Evolutionary conservation across 139 green algal species (phyloP), one percentile per base, ranked within the genome.

Genomic region (Tetradesmus lagerheimii): DNA sequence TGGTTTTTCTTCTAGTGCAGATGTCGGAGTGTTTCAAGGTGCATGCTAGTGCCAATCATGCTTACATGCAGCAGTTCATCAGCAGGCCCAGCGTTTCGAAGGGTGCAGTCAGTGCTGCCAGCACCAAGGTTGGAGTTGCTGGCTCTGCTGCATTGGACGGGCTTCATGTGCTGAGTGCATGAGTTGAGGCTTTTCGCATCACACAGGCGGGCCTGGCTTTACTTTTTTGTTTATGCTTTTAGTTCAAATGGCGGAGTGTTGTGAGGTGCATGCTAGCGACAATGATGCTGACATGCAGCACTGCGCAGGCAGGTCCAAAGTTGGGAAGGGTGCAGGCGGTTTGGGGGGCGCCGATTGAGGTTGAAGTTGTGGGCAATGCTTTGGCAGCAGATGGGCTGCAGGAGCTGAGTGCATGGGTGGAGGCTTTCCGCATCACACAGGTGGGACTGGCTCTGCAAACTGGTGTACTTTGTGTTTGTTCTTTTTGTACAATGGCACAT

Each of bases 141-240:
- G 23, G 76, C 14, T 8, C 15, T 82, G 37, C 6, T 34, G 76
- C 76, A 53, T 37, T 18, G 2, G 76, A 45, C 14, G 37, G 76
- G 77, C 87, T 97, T 12, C 87, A 92, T 25, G 47, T 87, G 64
- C 93, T 93, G 9, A 25, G 15, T 77, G n/a, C 34, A 18, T 99
- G 97, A 96, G 83, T 95, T 45, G 91, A 95, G 2, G 90, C 94
- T 16, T 98, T 98, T 90, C 90, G 95, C 15, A 39, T 88, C 11
- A 80, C 64, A n/a, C 83, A 88, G 83, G 83, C 81, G 71, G 1
- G n/a, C 14, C 66, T 18, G 25, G 25, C n/a, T n/a, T n/a, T n/a
- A n/a, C n/a, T n/a, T n/a, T n/a, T n/a, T n/a, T n/a, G n/a, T n/a
- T n/a, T n/a, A n/a, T n/a, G n/a, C n/a, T n/a, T n/a, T n/a, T n/a